Evolutionary conservation across 345 rosid species (phyloP).

Genomic region (Gynandropsis gynandra): DNA sequence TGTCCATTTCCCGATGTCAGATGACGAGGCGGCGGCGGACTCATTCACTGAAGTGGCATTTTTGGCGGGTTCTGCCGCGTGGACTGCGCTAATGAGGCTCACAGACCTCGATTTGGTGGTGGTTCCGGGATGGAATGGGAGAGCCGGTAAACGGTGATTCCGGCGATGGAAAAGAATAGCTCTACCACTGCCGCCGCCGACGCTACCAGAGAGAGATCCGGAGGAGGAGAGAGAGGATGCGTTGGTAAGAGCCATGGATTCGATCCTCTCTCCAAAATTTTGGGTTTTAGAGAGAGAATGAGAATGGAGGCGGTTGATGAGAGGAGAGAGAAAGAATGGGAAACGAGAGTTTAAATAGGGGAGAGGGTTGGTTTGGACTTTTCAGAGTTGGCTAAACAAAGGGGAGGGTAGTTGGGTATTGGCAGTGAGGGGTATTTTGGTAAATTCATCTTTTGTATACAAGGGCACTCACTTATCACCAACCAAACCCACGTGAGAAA

Average conservation of each 20-base stretch:
- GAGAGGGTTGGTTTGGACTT: conserved; percentile 22
- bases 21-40: conserved; percentile 2
- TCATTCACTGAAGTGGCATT: conserved; percentile 26
- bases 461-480: no score
- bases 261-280: conserved; percentile 8
- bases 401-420: conserved; percentile 15
- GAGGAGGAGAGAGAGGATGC: conserved; percentile 43
- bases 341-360: conserved; percentile 18
- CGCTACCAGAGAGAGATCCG: conserved; percentile 35
- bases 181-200: conserved; percentile 11
- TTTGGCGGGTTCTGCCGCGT: conserved; percentile 42
- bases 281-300: conserved; percentile 7
- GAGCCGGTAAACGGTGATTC: conserved; percentile 22
- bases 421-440: conserved; percentile 16
- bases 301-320: conserved; percentile 23
- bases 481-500: no score
- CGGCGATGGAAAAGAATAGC: conserved; percentile 19
- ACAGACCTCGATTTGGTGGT: conserved; percentile 23
- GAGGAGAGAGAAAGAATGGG: conserved; percentile 17
- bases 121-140: conserved; percentile 25
- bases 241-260: conserved; percentile 56
- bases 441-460: conserved; percentile 8
- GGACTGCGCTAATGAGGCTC: conserved; percentile 30
- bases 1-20: conserved; percentile 32
- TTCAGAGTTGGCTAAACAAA: not conserved